Base-by-base conservation (phyloP, 208 protist species). In the Acanthamoeba triangularis region DNA sequence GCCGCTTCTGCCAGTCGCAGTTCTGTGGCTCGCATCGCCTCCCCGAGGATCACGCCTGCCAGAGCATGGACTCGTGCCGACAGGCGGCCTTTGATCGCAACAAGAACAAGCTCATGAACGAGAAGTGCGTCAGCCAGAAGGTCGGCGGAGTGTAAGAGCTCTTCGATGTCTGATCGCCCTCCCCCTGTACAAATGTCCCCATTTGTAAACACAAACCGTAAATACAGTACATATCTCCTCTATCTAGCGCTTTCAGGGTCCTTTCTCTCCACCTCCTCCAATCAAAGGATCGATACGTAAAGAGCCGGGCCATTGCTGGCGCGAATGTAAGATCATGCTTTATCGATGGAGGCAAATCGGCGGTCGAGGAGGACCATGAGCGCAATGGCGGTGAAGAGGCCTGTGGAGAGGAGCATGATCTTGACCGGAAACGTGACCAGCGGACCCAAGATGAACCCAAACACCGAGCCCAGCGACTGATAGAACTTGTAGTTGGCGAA, bases 11-110 rank as follows among this genome's bases (percentile, higher is more conserved):
- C 61, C 8, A 92, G 47, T 14, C 3, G 3, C 74, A 95, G 69
- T 97, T 97, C 69, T 97, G 97, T 52, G 69, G 49, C 7, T 61
- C 28, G 18, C 97, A 97, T 95, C 84, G 97, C 6, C 93, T 97
- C 7, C 96, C 97, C 37, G 97, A 97, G 61, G 90, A 94, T 23
- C 97, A 97, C 96, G 41, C 56, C 35, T 97, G 97, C 94, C 37
- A 90, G n/a, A 69, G 61, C n/a, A 97, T 97, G 52, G 93, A 95
- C 49, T 49, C 69, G 25, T 97, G 96, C 85, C 33, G 95, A 1
- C 87, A 96, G 61, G 63, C 74, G n/a, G 93, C 95, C 49, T 96
- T 96, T 54, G 95, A 96, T 20, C 28, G 63, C 14, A 97, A 97
- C 49, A 96, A 95, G 69, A 67, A 56, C 44, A 97, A 97, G 95